These are phyloP conservation scores for Ceratobasidium papillatum DNA, from an alignment of 1,284 basidiomycete genomes.

Conservation along the genomic window DNA sequence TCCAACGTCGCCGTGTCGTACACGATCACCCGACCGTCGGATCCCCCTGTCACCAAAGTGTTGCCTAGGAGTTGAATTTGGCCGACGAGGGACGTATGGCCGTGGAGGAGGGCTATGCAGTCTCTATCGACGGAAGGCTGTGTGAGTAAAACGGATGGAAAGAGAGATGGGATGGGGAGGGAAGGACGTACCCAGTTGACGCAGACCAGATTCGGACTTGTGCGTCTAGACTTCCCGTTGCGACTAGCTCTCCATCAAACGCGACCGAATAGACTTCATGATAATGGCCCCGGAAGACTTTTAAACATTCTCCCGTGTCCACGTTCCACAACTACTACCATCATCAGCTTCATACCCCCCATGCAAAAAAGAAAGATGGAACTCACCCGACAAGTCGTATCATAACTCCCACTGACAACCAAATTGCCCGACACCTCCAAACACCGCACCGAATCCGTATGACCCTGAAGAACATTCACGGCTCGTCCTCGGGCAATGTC, in stretches of 20 bases:
- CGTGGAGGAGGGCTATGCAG: conserved; percentile 87
- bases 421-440: conserved; percentile 85
- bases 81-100: conserved; percentile 94
- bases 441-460: conserved; percentile 85
- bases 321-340: conserved; percentile 76
- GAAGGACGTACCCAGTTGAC: conserved; percentile 69
- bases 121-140: conserved; percentile 57
- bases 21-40: conserved; percentile 92
- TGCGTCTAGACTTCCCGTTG: conserved; percentile 90
- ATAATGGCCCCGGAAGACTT: conserved; percentile 87
- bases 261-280: conserved; percentile 95
- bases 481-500: conserved; percentile 82
- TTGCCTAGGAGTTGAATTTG: conserved; percentile 84
- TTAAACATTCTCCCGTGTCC: conserved; percentile 85
- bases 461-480: conserved; percentile 79
- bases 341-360: not conserved
- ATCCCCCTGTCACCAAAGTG: conserved; percentile 88
- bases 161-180: not conserved
- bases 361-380: not conserved
- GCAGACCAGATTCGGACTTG: conserved; percentile 92
- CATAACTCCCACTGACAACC: conserved; percentile 91
- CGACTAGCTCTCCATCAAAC: conserved; percentile 87
- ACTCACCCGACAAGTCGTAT: conserved; percentile 80
- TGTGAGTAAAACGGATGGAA: conserved; percentile 5
- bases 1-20: conserved; percentile 74